Evolutionary conservation across 495 filamentous ascomycete genomes (phyloP).

Genomic region (Delitschia confertaspora): DNA sequence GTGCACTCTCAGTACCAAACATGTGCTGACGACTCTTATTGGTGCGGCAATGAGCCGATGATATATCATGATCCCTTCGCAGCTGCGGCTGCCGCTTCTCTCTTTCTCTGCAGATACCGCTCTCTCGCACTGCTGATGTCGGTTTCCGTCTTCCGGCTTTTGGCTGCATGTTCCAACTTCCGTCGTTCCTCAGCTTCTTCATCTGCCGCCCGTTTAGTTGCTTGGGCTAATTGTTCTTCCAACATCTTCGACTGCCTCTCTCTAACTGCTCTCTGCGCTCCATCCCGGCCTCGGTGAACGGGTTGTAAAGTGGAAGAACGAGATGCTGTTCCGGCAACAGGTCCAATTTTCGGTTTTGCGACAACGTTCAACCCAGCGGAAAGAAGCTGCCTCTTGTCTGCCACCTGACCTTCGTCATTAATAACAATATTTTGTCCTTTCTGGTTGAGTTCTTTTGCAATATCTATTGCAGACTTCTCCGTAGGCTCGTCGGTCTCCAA

Average conservation of each 20-base stretch:
- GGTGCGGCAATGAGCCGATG: too few relatives aligned
- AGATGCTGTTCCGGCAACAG: slow-evolving; percentile 9
- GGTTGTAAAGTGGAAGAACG: background rate
- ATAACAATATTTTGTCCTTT: slow-evolving; percentile 60
- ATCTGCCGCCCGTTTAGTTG: slow-evolving; percentile 60
- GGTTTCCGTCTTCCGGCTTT: slow-evolving; percentile 61
- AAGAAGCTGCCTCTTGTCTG: slow-evolving; percentile 86
- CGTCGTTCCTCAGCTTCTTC: slow-evolving; percentile 63
- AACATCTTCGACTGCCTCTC: slow-evolving; percentile 83
- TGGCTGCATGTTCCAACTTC: slow-evolving; percentile 62
- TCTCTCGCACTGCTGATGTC: slow-evolving; percentile 84
- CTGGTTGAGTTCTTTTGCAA: slow-evolving; percentile 64
- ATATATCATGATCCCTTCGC: slow-evolving; percentile 10
- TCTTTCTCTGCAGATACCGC: slow-evolving; percentile 77
- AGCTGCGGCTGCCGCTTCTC: slow-evolving; percentile 38
- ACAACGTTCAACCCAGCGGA: slow-evolving; percentile 79
- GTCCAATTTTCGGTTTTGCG: slow-evolving; percentile 45
- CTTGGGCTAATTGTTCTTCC: slow-evolving; percentile 68
- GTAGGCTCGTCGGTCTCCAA: slow-evolving; percentile 30
- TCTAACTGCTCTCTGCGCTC: slow-evolving; percentile 50
- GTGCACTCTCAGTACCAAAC: too few relatives aligned
- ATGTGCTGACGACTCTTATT: too few relatives aligned
- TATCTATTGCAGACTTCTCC: slow-evolving; percentile 60
- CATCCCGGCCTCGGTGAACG: slow-evolving; percentile 32
- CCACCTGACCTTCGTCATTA: slow-evolving; percentile 90